phyloP scores from a whole-genome alignment of 2,329 filamentous ascomycete genomes.

The Dryadomyces quercus-mongolicae region DNA sequence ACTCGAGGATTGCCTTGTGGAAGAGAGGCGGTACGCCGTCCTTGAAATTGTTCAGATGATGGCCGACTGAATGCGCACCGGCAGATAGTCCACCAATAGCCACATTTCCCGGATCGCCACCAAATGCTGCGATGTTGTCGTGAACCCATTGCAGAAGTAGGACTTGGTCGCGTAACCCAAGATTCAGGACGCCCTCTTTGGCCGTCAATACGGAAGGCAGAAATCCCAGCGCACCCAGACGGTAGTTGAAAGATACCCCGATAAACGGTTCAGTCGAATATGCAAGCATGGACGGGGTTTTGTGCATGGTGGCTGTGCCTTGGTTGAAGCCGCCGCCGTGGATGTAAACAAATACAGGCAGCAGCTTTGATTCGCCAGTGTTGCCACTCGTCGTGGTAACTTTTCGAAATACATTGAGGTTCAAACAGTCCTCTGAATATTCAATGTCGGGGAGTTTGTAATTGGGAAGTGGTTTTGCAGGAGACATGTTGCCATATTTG shows the following conservation, averaged over 20 bases:
- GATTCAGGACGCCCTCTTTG: conserved; percentile 22
- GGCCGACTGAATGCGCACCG: conserved; percentile 44
- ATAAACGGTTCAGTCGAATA: background rate
- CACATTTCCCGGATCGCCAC: conserved; percentile 36
- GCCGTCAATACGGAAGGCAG: conserved; percentile 32
- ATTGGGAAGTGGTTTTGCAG: too few relatives aligned
- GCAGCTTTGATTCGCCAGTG: conserved; percentile 4
- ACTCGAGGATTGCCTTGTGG: conserved; percentile 24
- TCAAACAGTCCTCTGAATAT: conserved; percentile 43
- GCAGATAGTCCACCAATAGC: conserved; percentile 36
- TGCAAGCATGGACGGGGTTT: background rate
- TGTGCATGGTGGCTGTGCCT: background rate
- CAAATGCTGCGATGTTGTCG: conserved; percentile 39
- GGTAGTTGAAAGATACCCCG: conserved; percentile 20
- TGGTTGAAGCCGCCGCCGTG: conserved; percentile 25
- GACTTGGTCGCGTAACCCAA: conserved; percentile 41
- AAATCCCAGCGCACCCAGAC: conserved; percentile 48
- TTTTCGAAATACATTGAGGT: conserved; percentile 44
- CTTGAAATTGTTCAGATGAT: conserved; percentile 35
- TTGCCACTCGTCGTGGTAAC: too few relatives aligned
- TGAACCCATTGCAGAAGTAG: conserved; percentile 39
- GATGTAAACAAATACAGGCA: conserved; percentile 46
- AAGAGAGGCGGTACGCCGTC: conserved; percentile 22
- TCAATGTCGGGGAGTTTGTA: too few relatives aligned
- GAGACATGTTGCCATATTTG: too few relatives aligned